Conservation (phyloP, 1,284 basidiomycete genomes). For the Fomitopsis schrenkii region DNA sequence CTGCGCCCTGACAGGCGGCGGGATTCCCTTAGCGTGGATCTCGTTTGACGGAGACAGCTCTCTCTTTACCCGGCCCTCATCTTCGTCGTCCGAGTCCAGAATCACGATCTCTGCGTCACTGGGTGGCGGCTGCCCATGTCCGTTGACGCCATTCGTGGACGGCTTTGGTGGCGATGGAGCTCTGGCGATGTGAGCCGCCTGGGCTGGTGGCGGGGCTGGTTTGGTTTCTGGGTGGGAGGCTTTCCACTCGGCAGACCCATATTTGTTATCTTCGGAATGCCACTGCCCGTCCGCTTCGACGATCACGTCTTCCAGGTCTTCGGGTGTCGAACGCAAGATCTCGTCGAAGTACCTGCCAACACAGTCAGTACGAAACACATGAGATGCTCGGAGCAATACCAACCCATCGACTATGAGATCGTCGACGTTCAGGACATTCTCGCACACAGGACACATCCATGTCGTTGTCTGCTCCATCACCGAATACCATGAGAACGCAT, state of each 20-base stretch:
- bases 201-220: constrained; percentile 28
- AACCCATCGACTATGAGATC: constrained; percentile 93
- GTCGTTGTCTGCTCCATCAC: constrained; percentile 97
- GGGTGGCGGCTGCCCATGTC: constrained; percentile 39
- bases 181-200: constrained; percentile 18
- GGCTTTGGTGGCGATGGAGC: constrained; percentile 26
- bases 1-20: constrained; percentile 21
- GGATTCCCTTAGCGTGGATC: constrained; percentile 25
- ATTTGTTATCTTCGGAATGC: constrained; percentile 89
- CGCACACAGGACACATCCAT: constrained; percentile 96
- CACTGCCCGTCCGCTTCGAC: constrained; percentile 94
- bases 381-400: constrained; percentile 22
- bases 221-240: constrained; percentile 39
- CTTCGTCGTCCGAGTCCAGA: constrained; percentile 74
- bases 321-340: constrained; percentile 75
- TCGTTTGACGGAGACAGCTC: constrained; percentile 62
- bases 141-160: constrained; percentile 18
- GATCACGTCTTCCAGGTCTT: constrained; percentile 85
- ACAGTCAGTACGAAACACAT: neutral
- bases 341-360: constrained; percentile 74
- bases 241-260: constrained; percentile 71
- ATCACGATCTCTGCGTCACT: constrained; percentile 65
- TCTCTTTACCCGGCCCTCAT: constrained; percentile 67
- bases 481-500: constrained; percentile 90
- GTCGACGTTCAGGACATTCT: constrained; percentile 70